A percentile compares a stretch with the other conserved stretches of the same genome.
phyloP scores from a whole-genome alignment of 2,329 filamentous ascomycete species.

The Hypocreales sp. region DNA sequence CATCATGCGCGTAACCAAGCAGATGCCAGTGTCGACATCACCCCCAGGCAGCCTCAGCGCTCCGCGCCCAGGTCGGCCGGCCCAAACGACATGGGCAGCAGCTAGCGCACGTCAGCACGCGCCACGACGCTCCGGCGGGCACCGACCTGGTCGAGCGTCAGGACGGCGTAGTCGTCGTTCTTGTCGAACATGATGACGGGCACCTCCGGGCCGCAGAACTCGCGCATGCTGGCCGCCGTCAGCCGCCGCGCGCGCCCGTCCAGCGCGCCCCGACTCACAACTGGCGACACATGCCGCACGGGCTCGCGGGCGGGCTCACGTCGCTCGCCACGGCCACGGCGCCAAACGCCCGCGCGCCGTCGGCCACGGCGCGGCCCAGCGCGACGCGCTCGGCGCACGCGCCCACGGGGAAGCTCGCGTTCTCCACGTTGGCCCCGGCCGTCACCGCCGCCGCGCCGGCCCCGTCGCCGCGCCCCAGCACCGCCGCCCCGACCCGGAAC shows the following conservation, averaged over 20 bases:
- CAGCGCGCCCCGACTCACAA: too few species aligned
- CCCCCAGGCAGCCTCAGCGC: too few species aligned
- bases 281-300: conserved; percentile 93
- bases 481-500: conserved; percentile 76
- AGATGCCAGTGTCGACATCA: too few species aligned
- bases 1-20: too few species aligned
- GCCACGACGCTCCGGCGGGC: background rate
- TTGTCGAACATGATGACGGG: conserved; percentile 91
- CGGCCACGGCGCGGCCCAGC: conserved; percentile 61
- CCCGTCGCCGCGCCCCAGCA: conserved; percentile 44
- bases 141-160: conserved; percentile 51
- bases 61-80: conserved; percentile 35
- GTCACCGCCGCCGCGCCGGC: too few species aligned
- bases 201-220: conserved; percentile 52
- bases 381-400: conserved; percentile 92
- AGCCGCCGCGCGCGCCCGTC: too few species aligned
- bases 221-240: conserved; percentile 68
- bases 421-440: conserved; percentile 77
- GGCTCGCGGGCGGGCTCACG: conserved; percentile 51
- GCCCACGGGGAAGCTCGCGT: conserved; percentile 84
- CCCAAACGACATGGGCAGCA: conserved; percentile 54
- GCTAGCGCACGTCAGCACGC: conserved; percentile 21
- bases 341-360: conserved; percentile 43
- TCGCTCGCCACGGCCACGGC: conserved; percentile 81
- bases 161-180: conserved; percentile 54